Base-by-base conservation (phyloP, 371 early-diverging fungal species). In the Capillidium heterosporum region DNA sequence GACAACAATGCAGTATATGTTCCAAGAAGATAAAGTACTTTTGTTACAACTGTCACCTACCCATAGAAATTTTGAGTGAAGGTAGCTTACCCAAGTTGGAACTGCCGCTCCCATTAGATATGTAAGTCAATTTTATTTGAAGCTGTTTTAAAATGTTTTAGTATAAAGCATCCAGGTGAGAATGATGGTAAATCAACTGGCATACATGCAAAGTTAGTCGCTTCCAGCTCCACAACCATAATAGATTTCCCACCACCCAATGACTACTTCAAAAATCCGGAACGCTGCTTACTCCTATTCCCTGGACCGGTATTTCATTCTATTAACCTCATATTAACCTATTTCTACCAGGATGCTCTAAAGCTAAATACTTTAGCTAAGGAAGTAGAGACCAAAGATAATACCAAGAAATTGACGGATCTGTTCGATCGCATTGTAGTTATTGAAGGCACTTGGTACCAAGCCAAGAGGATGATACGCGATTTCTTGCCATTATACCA, bases 361-460 rank as follows among this genome's bases (percentile, higher is more conserved):
- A 11, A 32, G 21, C 7, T 17, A 23, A 21, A n/a, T 28, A 32
- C n/a, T 24, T n/a, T 48, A 24, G 39, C 21, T 61, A 31, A n/a
- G 31, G 67, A 85, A 80, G 82, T 78, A 44, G 84, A 89, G 0
- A 71, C 74, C 46, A 74, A 76, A 5, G 64, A 87, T 3, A 65
- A 70, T 0, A 72, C 85, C 29, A 77, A 87, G 41, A 70, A 75
- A 31, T 73, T 76, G 1, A 49, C 65, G 23, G 64, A 60, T 19
- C 67, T 79, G 1, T 88, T 85, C 62, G 84, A 87, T 60, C 71
- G 76, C 43, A 59, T 91, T 17, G 70, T 89, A 48, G 93, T 95
- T 3, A 80, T 93, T 55, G 95, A 91, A 64, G 93, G 92, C 23
- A 91, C 93, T 10, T 91, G 95, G 95, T 67, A 71, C 32, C 95